Conservation (phyloP, 495 filamentous ascomycete species). For the Penicillium egyptiacum region DNA sequence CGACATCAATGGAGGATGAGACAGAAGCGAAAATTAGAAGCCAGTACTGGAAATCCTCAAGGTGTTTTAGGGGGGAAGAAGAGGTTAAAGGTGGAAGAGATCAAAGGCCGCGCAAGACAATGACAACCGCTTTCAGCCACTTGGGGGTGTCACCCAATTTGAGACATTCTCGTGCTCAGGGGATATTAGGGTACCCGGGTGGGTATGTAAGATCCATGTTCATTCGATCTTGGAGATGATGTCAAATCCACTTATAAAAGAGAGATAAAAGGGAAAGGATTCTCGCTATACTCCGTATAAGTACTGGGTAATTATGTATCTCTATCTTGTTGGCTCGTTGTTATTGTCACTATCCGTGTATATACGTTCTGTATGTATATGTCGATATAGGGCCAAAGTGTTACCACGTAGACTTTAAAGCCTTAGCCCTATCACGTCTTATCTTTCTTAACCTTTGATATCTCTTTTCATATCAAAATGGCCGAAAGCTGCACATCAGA, state of each 20-base stretch:
- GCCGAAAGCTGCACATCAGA: not conserved
- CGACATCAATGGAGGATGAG: slow-evolving; percentile 4
- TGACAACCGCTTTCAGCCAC: slow-evolving; percentile 32
- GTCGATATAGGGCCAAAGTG: not conserved
- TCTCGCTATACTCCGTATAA: not conserved
- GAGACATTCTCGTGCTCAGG: slow-evolving; percentile 17
- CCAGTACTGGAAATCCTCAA: not conserved
- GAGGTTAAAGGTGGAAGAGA: slow-evolving; percentile 8
- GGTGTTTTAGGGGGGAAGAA: slow-evolving; percentile 3
- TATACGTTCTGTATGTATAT: not conserved
- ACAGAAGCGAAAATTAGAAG: not conserved
- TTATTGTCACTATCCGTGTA: not conserved
- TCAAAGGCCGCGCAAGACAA: slow-evolving; percentile 28
- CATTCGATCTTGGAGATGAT: slow-evolving; percentile 1
- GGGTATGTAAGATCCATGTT: not conserved
- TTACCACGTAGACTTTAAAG: not conserved
- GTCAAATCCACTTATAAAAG: not conserved
- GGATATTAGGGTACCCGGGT: not conserved
- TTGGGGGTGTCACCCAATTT: slow-evolving; percentile 23
- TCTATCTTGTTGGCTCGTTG: not conserved
- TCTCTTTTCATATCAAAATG: not conserved
- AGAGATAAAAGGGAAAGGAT: not conserved
- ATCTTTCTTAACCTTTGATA: not conserved
- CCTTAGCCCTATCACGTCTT: not conserved
- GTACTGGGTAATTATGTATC: too few species aligned